Percentiles rank a stretch among this genome's conserved stretches.
These are phyloP conservation scores for Chlamydomonas sphaeroides DNA, from an alignment of 139 green algal species.

Conservation along the genomic window DNA sequence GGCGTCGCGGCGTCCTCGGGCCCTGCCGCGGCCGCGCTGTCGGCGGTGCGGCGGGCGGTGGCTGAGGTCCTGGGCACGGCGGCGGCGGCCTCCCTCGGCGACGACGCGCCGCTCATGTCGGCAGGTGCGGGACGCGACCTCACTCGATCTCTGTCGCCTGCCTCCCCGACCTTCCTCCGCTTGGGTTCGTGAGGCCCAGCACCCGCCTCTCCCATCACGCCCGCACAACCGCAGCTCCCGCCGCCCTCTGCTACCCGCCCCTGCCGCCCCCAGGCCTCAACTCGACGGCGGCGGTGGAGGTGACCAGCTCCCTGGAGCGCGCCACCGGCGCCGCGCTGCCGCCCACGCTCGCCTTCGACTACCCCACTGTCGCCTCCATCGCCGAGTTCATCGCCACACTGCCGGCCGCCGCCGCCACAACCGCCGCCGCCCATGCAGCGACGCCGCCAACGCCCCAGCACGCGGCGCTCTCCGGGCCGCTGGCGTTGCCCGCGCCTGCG, in stretches of 20 bases:
- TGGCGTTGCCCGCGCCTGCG: background rate
- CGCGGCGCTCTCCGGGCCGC: too few species aligned
- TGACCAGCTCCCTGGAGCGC: constrained; percentile 58
- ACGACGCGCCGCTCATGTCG: constrained; percentile 30
- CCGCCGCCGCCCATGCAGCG: background rate
- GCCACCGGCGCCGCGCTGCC: constrained; percentile 42
- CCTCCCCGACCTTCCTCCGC: too few species aligned
- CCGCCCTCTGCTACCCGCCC: too few species aligned
- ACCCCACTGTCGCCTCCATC: constrained; percentile 66
- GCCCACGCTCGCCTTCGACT: constrained; percentile 70
- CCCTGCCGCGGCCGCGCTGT: background rate
- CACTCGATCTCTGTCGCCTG: too few species aligned
- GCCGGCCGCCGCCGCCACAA: background rate
- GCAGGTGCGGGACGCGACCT: constrained; percentile 27
- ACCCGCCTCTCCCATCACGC: too few species aligned
- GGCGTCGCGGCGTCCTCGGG: too few species aligned
- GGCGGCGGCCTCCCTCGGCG: background rate
- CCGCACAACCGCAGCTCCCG: too few species aligned
- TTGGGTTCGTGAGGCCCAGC: too few species aligned
- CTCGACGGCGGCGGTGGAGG: constrained; percentile 57
- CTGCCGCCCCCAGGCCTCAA: constrained; percentile 60
- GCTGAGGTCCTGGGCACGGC: background rate
- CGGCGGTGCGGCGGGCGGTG: constrained; percentile 5
- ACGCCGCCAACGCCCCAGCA: too few species aligned
- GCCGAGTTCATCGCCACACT: constrained; percentile 47